A percentile compares a stretch with the other conserved stretches of the same genome.
phyloP scores from a whole-genome alignment of 768 basidiomycete species.

The Russula olivacea region DNA sequence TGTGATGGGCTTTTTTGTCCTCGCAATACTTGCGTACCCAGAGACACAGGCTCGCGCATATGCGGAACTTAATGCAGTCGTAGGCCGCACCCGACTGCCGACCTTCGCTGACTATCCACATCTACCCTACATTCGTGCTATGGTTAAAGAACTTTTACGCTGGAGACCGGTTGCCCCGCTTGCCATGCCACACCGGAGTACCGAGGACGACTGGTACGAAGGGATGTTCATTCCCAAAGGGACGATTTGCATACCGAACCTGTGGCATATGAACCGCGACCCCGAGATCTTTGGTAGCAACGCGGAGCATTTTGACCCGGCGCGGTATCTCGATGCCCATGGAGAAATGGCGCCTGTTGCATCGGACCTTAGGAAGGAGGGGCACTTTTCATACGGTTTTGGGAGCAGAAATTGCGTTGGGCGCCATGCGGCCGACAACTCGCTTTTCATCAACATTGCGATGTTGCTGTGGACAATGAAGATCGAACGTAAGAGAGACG shows the following conservation, averaged over 20 bases:
- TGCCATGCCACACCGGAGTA: not conserved
- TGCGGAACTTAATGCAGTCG: not conserved
- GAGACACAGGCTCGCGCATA: not conserved
- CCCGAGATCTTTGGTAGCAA: not conserved
- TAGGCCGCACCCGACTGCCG: not conserved
- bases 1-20: not conserved
- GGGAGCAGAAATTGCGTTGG: not conserved
- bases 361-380: not conserved
- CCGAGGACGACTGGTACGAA: not conserved
- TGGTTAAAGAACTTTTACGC: not conserved
- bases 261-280: not conserved
- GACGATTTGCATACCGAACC: not conserved
- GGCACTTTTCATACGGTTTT: not conserved
- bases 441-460: not conserved
- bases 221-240: not conserved
- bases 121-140: not conserved
- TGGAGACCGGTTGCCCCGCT: not conserved
- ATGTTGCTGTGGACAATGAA: not conserved
- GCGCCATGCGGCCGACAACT: not conserved
- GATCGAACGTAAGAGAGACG: not conserved
- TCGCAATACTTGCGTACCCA: not conserved
- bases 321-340: not conserved
- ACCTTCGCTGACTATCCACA: not conserved
- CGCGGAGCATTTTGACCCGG: not conserved
- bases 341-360: not conserved